Evolutionary conservation across 2,329 filamentous ascomycete species (phyloP).

Genomic region (Colletotrichum shisoi): DNA sequence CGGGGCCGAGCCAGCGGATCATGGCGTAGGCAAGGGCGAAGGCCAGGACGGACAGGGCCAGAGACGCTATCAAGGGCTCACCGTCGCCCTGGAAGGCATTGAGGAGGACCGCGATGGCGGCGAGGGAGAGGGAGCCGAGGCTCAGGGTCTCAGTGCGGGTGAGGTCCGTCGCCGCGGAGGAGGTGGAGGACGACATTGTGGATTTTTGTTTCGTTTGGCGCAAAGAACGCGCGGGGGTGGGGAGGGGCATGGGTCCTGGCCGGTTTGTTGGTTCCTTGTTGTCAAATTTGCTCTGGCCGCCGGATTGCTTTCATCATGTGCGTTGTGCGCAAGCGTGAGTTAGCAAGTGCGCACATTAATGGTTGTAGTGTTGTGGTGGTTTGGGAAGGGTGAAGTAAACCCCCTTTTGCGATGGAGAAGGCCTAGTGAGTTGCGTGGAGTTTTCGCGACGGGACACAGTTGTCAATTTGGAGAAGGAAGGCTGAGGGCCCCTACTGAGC

Average conservation of each 20-base stretch:
- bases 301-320: slow-evolving; percentile 13
- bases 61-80: slow-evolving; percentile 85
- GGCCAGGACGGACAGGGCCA: slow-evolving; percentile 84
- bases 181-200: slow-evolving; percentile 44
- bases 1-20: slow-evolving; percentile 90
- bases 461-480: slow-evolving; percentile 22
- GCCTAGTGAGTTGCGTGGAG: background rate
- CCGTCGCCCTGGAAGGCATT: slow-evolving; percentile 87
- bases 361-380: background rate
- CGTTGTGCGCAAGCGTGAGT: slow-evolving; percentile 4
- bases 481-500: slow-evolving; percentile 1
- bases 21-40: slow-evolving; percentile 84
- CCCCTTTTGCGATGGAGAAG: slow-evolving; percentile 12
- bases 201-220: background rate
- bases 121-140: slow-evolving; percentile 70
- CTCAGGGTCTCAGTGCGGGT: slow-evolving; percentile 62
- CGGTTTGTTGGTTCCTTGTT: slow-evolving; percentile 4
- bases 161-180: slow-evolving; percentile 52
- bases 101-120: slow-evolving; percentile 75
- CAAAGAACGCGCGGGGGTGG: background rate
- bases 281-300: background rate
- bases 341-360: background rate
- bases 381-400: background rate
- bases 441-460: slow-evolving; percentile 36
- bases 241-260: background rate